These are phyloP conservation scores for Erigeron canadensis DNA, from an alignment of 129 eudicot species.

Conservation along the genomic window DNA sequence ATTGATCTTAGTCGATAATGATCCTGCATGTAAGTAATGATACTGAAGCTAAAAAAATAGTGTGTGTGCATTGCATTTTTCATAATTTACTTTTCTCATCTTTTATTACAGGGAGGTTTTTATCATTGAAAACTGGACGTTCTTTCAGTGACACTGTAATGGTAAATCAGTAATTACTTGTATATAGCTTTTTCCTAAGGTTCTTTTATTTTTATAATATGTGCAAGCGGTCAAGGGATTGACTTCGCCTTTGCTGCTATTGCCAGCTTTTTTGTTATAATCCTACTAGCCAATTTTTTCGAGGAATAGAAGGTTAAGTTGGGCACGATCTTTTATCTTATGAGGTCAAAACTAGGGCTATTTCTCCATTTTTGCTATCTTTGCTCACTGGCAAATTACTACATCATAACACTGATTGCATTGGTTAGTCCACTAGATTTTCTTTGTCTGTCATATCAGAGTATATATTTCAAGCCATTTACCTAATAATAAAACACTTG, in stretches of 20 bases:
- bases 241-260: not conserved
- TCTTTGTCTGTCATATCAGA: not conserved
- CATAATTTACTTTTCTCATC: not conserved
- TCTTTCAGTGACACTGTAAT: conserved; percentile 43
- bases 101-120: conserved; percentile 54
- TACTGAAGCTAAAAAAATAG: not conserved
- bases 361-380: not conserved
- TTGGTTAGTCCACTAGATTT: not conserved
- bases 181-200: conserved; percentile 2
- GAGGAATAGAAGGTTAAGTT: not conserved
- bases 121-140: conserved; percentile 68
- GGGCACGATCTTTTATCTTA: not conserved
- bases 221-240: not conserved
- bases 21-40: not conserved
- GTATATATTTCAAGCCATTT: not conserved
- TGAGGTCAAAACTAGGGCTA: not conserved
- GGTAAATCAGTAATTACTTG: conserved; percentile 37
- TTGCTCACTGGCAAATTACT: not conserved
- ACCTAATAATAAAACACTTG: not conserved
- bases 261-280: not conserved
- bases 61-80: not conserved
- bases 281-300: not conserved
- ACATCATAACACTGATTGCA: not conserved
- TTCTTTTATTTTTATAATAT: not conserved
- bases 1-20: not conserved